Percentiles rank a stretch among this genome's conserved stretches.
phyloP scores from a whole-genome alignment of 78 protist genomes.

The Dictyostelium citrinum region DNA sequence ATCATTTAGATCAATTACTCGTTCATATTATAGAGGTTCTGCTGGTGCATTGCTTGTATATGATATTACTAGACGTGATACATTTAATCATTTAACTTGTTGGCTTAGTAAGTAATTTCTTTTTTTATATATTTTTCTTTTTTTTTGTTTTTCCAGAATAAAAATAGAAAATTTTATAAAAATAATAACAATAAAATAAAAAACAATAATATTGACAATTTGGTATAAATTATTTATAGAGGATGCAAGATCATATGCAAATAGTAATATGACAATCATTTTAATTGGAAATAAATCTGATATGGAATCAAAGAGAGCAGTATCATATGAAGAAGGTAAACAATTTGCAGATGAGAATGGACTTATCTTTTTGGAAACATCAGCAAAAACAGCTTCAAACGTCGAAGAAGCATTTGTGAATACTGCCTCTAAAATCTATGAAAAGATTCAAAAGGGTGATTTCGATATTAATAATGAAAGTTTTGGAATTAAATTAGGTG shows the following conservation, averaged over 20 bases:
- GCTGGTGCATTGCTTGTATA: constrained; percentile 94
- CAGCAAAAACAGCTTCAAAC: constrained; percentile 97
- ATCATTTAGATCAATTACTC: constrained; percentile 69
- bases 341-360: constrained; percentile 95
- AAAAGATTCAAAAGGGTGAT: constrained; percentile 85
- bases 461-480: constrained; percentile 81
- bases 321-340: constrained; percentile 95
- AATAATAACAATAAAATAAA: not conserved
- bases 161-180: not conserved
- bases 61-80: constrained; percentile 93
- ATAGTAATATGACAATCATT: constrained; percentile 80
- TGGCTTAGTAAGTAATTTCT: constrained; percentile 83
- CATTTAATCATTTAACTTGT: constrained; percentile 95
- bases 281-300: constrained; percentile 98
- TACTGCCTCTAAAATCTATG: constrained; percentile 88
- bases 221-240: constrained; percentile 32
- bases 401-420: constrained; percentile 95
- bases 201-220: not conserved
- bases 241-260: constrained; percentile 87
- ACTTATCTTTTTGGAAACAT: constrained; percentile 96
- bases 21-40: constrained; percentile 93
- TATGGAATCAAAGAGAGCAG: constrained; percentile 90
- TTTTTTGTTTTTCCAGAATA: not conserved
- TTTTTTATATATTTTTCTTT: not conserved
- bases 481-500: constrained; percentile 72